Evolutionary conservation across 345 rosid species (phyloP), one percentile per base, ranked within the genome.

Genomic region (Acer saccharum): DNA sequence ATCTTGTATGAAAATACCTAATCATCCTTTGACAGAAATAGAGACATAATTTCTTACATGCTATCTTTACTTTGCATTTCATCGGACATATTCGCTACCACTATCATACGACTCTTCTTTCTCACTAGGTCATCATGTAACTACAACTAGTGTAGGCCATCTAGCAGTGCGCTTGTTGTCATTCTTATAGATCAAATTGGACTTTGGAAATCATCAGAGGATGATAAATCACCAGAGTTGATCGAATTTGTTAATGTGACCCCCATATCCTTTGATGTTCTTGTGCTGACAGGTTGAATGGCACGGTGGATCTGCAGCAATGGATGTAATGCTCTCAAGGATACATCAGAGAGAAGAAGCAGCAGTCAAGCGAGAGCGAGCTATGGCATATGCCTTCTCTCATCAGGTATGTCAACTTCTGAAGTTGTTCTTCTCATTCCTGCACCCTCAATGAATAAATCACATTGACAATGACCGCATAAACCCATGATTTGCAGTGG

Each of bases 341-440:
- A 92, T 95, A 83, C 93, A 87, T 77, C 91, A 76, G 74, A 91
- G 93, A 81, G 99, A 92, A 88, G 97, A 86, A 84, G 98, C 99
- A 3, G 89, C 95, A 14, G 89, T 95, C 63, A 94, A 90, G 90
- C 89, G 98, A 21, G 99, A 96, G 70, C 86, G 98, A 78, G 86
- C 97, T 55, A 87, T 96, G 92, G 99, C 99, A 50, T 96, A 96
- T 76, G 98, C 99, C 72, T 94, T 94, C 77, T 86, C 94, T 83
- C 99, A 96, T 84, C 99, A 93, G 97, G 99, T 92, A 86, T 61
- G 43, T 73, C 54, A 32, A 48, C 57, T 46, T 58, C 27, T 7
- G 6, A 65, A 32, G 12, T 67, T 67, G 13, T 77, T 74, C 11
- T 68, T 64, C 76, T 78, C 46, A 10, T 21, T 69, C 17, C 73